Percentiles rank a stretch among this genome's conserved stretches.
Evolutionary conservation across 2,329 filamentous ascomycete species (phyloP).

Genomic region (Waltergamsia citrina): DNA sequence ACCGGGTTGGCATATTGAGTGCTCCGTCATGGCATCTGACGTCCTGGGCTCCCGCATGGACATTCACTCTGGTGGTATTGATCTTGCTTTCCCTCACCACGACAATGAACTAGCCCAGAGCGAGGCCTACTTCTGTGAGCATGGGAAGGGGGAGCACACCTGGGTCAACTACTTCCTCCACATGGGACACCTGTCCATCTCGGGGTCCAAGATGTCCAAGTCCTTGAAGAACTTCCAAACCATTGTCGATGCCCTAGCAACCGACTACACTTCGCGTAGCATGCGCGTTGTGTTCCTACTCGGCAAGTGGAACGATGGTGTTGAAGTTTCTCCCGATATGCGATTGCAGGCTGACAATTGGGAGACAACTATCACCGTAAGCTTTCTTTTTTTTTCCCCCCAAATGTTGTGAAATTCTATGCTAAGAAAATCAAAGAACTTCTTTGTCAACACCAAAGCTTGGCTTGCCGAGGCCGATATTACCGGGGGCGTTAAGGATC

Average conservation of each 20-base stretch:
- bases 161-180: conserved; percentile 97
- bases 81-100: conserved; percentile 85
- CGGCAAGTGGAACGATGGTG: conserved; percentile 81
- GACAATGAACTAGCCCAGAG: conserved; percentile 89
- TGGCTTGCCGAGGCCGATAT: conserved; percentile 35
- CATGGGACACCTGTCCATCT: conserved; percentile 81
- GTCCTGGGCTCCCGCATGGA: conserved; percentile 80
- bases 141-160: conserved; percentile 46
- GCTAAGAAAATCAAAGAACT: conserved; percentile 33
- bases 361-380: conserved; percentile 67
- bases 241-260: conserved; percentile 69
- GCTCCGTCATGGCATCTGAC: conserved; percentile 89
- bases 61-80: conserved; percentile 87
- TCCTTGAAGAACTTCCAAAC: conserved; percentile 93
- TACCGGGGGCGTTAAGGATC: conserved; percentile 21
- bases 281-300: conserved; percentile 82
- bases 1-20: conserved; percentile 96
- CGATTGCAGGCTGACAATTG: conserved; percentile 64
- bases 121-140: conserved; percentile 67
- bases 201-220: conserved; percentile 93
- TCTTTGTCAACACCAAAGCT: conserved; percentile 48
- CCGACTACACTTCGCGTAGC: conserved; percentile 64
- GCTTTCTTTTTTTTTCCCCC: too few relatives aligned
- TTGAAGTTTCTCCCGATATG: conserved; percentile 83
- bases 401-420: not conserved